Base-by-base conservation (phyloP, 1,139 yeast species). In the Kodamaea fungicola region DNA sequence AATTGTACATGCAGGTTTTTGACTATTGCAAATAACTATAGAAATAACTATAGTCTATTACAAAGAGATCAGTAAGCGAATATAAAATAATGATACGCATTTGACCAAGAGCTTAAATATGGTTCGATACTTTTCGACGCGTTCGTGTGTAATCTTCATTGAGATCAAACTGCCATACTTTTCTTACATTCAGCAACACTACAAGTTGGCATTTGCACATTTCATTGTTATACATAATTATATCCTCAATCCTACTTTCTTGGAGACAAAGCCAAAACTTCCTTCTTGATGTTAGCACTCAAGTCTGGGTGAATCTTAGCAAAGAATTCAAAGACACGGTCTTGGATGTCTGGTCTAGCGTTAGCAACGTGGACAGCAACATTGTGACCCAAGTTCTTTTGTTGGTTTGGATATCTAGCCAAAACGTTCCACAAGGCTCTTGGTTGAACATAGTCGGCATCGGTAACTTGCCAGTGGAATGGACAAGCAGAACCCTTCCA, bases 401-500 rank as follows among this genome's bases (percentile, higher is more conserved):
- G 96, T 65, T 86, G 95, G 51, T 86, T 84, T 22, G 80, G 78
- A 54, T 80, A 79, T 59, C 69, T 82, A 43, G 84, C 86, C 61
- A 86, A 75, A 33, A 84, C 92, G 42, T 81, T 70, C 82, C 70
- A 76, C 85, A 90, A 59, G 72, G 50, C 70, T 62, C 51, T 61
- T 70, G 63, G 83, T 73, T 54, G 97, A 76, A 66, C 83, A 86
- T 55, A 73, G 61, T 88, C 96, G 40, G 74, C 83, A 41, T 81
- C 83, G 32, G 76, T 75, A 41, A 77, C 78, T 45, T 77, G 74
- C 96, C 96, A 89, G 71, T 87, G 94, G 80, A 79, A 85, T 51
- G 88, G 87, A 47, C 81, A 71, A 40, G 95, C 96, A 46, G 94
- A 81, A 44, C 97, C 97, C 42, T 73, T 67, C 90, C 96, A 89